Evolutionary conservation across 1,284 basidiomycete species (phyloP).

Genomic region (Tranzscheliella williamsii): DNA sequence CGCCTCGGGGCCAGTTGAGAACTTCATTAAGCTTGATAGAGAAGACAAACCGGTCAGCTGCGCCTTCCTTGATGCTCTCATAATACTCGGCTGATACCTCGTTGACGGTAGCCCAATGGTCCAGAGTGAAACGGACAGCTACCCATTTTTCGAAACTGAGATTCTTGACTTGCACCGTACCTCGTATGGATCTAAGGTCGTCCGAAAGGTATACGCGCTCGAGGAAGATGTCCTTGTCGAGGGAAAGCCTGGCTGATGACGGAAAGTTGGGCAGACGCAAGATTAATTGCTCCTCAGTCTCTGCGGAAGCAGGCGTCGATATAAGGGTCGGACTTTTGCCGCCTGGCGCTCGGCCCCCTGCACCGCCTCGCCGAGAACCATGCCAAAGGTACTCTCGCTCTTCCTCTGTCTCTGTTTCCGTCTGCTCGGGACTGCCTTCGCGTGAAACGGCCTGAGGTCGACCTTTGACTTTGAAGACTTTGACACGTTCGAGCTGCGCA

Average conservation of each 20-base stretch:
- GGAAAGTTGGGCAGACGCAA: constrained; percentile 67
- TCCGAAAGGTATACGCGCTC: constrained; percentile 69
- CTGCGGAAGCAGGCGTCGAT: constrained; percentile 17
- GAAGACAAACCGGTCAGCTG: constrained; percentile 69
- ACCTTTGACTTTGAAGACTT: constrained; percentile 89
- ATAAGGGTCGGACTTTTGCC: constrained; percentile 15
- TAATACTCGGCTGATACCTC: constrained; percentile 82
- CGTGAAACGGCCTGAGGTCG: constrained; percentile 89
- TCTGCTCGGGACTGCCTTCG: constrained; percentile 84
- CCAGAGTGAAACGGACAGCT: constrained; percentile 86
- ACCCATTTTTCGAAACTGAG: constrained; percentile 85
- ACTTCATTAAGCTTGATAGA: constrained; percentile 65
- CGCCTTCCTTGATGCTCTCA: constrained; percentile 67
- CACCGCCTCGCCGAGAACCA: constrained; percentile 27
- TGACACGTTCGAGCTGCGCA: constrained; percentile 80
- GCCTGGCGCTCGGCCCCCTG: constrained; percentile 8
- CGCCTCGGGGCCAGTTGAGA: constrained; percentile 55
- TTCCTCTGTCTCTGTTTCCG: constrained; percentile 75
- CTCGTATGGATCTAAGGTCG: constrained; percentile 70
- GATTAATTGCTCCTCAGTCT: constrained; percentile 58
- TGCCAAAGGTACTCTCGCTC: constrained; percentile 60
- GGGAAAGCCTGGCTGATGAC: constrained; percentile 60
- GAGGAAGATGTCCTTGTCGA: constrained; percentile 65
- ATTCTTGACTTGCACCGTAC: constrained; percentile 79
- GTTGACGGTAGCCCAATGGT: constrained; percentile 92